Conservation (phyloP, 2,329 filamentous ascomycete species). For the Penicillium sp. region DNA sequence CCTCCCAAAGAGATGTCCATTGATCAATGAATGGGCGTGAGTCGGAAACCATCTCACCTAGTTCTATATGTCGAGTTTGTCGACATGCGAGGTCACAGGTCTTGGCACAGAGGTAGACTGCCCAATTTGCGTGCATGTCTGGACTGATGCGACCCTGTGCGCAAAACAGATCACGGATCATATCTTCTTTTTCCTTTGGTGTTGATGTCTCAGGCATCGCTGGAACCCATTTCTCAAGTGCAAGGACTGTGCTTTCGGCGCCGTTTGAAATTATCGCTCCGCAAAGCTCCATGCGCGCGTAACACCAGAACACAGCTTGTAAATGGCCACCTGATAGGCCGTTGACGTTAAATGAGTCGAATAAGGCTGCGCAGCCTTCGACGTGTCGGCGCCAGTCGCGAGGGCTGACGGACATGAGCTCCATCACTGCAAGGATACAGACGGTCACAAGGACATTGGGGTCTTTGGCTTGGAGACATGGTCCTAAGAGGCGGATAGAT, state of each 20-base stretch:
- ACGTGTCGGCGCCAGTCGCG: slow-evolving; percentile 55
- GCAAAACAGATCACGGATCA: slow-evolving; percentile 22
- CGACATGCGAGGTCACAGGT: slow-evolving; percentile 51
- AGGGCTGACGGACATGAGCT: slow-evolving; percentile 48
- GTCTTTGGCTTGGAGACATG: slow-evolving; percentile 47
- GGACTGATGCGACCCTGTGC: slow-evolving; percentile 27
- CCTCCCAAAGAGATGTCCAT: slow-evolving; percentile 51
- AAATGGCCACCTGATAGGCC: slow-evolving; percentile 51
- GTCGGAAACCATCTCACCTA: slow-evolving; percentile 46
- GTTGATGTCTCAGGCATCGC: slow-evolving; percentile 30
- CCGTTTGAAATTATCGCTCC: slow-evolving; percentile 54
- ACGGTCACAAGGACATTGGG: slow-evolving; percentile 52
- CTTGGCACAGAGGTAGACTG: slow-evolving; percentile 56
- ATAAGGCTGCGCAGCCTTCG: slow-evolving; percentile 54
- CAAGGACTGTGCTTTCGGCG: slow-evolving; percentile 49
- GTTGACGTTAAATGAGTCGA: slow-evolving; percentile 50
- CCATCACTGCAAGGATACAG: slow-evolving; percentile 53
- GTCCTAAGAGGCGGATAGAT: slow-evolving; percentile 48
- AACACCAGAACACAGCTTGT: slow-evolving; percentile 57
- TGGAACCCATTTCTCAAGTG: slow-evolving; percentile 49
- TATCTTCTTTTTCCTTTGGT: slow-evolving; percentile 27
- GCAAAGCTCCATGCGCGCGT: slow-evolving; percentile 56
- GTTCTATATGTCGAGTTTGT: slow-evolving; percentile 47
- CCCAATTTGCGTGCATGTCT: slow-evolving; percentile 58
- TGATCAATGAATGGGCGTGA: slow-evolving; percentile 39